Base-by-base conservation (phyloP, 2,329 filamentous ascomycete genomes). In the Ilyonectria robusta region DNA sequence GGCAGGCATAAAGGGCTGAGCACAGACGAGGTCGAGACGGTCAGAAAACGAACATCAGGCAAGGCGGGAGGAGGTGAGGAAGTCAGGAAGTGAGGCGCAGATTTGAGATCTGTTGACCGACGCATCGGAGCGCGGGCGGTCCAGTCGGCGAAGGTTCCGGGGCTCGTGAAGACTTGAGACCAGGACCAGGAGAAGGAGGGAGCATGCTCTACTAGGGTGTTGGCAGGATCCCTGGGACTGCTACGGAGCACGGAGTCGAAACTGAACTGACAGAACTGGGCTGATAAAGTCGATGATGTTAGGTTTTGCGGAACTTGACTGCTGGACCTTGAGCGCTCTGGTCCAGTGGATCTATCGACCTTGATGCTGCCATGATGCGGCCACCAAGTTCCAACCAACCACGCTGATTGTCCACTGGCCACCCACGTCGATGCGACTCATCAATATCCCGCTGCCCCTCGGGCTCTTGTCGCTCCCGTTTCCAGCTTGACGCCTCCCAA, bases 61-160 rank as follows among this genome's bases (percentile, higher is more conserved):
- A 46, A 21, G 26, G 29, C 17, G 15, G 26, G 44, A 54, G 42
- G 50, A 21, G 19, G 21, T 46, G 19, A 35, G 31, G 47, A 31
- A 47, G 50, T 40, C 29, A 47, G 59, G 21, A 31, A 47, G 50
- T 40, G 40, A 47, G 59, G 21, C 42, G 46, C 40, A 42, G 23
- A 57, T 57, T 53, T 26, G 57, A 60, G 54, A 68, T 65, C 54
- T 68, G 19, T 68, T 61, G 66, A 59, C 48, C 62, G 68, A 64
- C 42, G 59, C 40, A 48, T 59, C 65, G 61, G 59, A 47, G 58
- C 46, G 40, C 53, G 46, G n/a, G 42, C 29, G 29, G 62, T 54
- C 69, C 57, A 71, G 59, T 65, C 68, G 62, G 72, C 72, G 72
- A 65, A 60, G 67, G 55, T 61, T 70, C 72, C 72, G 72, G 70